Evolutionary conservation across 2,329 filamentous ascomycete species (phyloP).

Genomic region (Calonectria pauciramosa): DNA sequence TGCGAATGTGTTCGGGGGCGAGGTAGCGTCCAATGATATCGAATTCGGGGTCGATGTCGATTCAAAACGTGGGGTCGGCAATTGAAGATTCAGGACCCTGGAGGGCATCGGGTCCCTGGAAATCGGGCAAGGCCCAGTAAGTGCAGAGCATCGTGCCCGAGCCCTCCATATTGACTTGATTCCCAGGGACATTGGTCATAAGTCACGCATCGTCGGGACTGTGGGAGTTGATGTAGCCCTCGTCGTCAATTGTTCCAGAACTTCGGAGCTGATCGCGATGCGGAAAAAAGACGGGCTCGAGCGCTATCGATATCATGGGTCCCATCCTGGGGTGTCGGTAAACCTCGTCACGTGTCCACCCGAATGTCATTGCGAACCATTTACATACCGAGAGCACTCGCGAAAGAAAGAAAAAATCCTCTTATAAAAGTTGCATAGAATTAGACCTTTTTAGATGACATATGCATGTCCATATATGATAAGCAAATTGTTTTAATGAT

Average conservation of each 20-base stretch:
- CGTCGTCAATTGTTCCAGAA: constrained; percentile 29
- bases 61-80: constrained; percentile 31
- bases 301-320: constrained; percentile 39
- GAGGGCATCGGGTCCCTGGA: constrained; percentile 38
- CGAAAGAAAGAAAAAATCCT: not conserved
- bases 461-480: not conserved
- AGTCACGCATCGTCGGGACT: constrained; percentile 51
- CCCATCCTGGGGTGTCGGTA: constrained; percentile 8
- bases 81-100: constrained; percentile 31
- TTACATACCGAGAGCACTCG: not conserved
- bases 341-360: constrained; percentile 20
- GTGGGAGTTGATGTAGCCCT: constrained; percentile 22
- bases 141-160: constrained; percentile 51
- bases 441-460: not conserved
- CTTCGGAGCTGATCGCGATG: constrained; percentile 23
- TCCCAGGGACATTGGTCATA: constrained; percentile 63
- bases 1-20: not conserved
- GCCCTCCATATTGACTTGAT: constrained; percentile 59
- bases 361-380: not conserved
- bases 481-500: not conserved
- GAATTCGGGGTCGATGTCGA: constrained; percentile 33
- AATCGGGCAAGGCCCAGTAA: constrained; percentile 38
- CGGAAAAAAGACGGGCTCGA: constrained; percentile 38
- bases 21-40: constrained; percentile 19
- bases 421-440: not conserved